phyloP scores from a whole-genome alignment of 164 flowering plant species.

The Umbilicus rupestris region DNA sequence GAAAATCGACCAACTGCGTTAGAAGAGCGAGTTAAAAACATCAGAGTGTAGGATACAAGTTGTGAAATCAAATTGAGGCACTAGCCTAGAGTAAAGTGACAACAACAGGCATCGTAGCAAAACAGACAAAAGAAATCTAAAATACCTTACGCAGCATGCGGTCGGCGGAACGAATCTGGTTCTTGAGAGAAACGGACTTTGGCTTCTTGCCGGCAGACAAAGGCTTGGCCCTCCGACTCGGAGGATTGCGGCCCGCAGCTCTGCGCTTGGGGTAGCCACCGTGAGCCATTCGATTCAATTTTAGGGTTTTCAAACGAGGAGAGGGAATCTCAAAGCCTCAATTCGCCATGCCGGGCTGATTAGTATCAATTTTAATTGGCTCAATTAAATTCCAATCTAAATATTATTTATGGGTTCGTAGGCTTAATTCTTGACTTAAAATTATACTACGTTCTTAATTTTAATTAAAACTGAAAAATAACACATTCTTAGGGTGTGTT shows the following conservation, averaged over 20 bases:
- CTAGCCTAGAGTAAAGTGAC: background rate
- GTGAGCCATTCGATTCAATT: constrained; percentile 46
- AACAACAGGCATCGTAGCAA: background rate
- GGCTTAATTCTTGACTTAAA: too few species aligned
- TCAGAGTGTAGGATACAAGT: too few species aligned
- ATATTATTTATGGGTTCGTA: too few species aligned
- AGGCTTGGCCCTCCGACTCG: constrained; percentile 37
- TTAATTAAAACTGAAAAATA: too few species aligned
- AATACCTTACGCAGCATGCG: constrained; percentile 80
- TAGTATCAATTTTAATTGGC: too few species aligned
- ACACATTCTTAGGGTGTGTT: too few species aligned
- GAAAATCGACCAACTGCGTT: too few species aligned
- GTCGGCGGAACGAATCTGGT: constrained; percentile 84
- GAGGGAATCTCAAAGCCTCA: background rate
- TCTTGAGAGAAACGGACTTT: constrained; percentile 47
- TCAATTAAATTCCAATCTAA: too few species aligned
- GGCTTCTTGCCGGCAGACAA: constrained; percentile 38
- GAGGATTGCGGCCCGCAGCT: constrained; percentile 34
- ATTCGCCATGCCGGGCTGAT: too few species aligned
- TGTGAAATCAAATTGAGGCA: too few species aligned
- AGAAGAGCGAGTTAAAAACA: too few species aligned
- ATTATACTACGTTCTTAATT: too few species aligned
- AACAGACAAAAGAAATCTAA: background rate
- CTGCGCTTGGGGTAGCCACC: constrained; percentile 69
- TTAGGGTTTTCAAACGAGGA: background rate